phyloP scores from a whole-genome alignment of 1,284 basidiomycete genomes.

The Vanrija humicola region DNA sequence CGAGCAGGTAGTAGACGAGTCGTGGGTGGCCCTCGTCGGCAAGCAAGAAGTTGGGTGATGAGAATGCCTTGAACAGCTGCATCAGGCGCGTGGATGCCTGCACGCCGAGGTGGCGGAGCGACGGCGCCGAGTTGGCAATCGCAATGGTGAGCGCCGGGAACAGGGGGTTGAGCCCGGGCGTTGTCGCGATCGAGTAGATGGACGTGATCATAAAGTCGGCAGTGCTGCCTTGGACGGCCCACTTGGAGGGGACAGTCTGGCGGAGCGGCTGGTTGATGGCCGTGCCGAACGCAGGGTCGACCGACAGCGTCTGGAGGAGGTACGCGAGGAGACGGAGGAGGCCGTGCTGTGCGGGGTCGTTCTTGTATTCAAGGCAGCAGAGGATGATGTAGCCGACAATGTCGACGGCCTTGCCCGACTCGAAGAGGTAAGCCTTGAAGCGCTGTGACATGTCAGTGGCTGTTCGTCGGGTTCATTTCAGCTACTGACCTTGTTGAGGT shows the following conservation, averaged over 20 bases:
- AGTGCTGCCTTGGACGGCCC: slow-evolving; percentile 65
- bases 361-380: slow-evolving; percentile 77
- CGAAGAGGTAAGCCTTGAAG: slow-evolving; percentile 74
- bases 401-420: slow-evolving; percentile 72
- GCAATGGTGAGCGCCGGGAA: slow-evolving; percentile 88
- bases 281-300: slow-evolving; percentile 70
- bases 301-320: slow-evolving; percentile 84
- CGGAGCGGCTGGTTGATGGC: slow-evolving; percentile 58
- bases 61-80: slow-evolving; percentile 84
- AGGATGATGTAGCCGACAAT: slow-evolving; percentile 71
- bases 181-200: slow-evolving; percentile 84
- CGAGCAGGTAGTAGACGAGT: slow-evolving; percentile 67
- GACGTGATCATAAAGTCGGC: slow-evolving; percentile 84
- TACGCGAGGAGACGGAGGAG: slow-evolving; percentile 84
- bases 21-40: slow-evolving; percentile 91
- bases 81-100: slow-evolving; percentile 75
- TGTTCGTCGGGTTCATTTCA: background rate
- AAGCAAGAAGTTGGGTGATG: slow-evolving; percentile 80
- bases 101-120: slow-evolving; percentile 74
- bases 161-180: slow-evolving; percentile 77
- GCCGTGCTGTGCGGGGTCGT: slow-evolving; percentile 90
- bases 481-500: slow-evolving; percentile 72
- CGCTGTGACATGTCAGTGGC: slow-evolving; percentile 55
- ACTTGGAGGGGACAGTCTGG: slow-evolving; percentile 66
- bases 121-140: slow-evolving; percentile 80